phyloP scores from a whole-genome alignment of 208 protist genomes.

The Crithidia acanthocephali region DNA sequence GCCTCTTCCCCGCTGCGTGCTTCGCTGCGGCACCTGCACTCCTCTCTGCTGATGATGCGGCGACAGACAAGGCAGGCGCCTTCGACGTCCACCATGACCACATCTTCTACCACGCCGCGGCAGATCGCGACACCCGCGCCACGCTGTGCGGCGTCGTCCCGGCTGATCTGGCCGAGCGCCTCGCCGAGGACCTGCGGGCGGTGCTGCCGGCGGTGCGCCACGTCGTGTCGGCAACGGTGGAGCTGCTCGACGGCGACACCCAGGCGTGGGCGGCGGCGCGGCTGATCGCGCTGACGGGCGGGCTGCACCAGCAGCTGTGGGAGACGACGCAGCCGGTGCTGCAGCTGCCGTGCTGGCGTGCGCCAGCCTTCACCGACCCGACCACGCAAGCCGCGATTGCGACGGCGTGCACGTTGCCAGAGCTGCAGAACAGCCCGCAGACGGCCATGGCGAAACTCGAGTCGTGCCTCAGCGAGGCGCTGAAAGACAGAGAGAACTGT shows the following conservation, averaged over 20 bases:
- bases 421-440: slow-evolving; percentile 20
- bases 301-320: slow-evolving; percentile 69
- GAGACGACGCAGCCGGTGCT: slow-evolving; percentile 40
- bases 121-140: slow-evolving; percentile 26
- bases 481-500: neutral
- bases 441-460: slow-evolving; percentile 19
- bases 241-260: slow-evolving; percentile 58
- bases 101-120: slow-evolving; percentile 35
- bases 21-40: neutral
- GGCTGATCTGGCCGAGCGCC: slow-evolving; percentile 38
- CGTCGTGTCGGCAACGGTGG: slow-evolving; percentile 52
- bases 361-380: neutral
- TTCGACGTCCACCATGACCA: slow-evolving; percentile 26
- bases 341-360: slow-evolving; percentile 58
- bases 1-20: slow-evolving; percentile 46
- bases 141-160: slow-evolving; percentile 54
- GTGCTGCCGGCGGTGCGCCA: slow-evolving; percentile 61
- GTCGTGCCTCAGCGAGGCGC: slow-evolving; percentile 2
- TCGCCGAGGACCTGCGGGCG: slow-evolving; percentile 46
- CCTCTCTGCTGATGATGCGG: neutral
- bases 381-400: slow-evolving; percentile 8
- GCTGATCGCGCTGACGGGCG: slow-evolving; percentile 69
- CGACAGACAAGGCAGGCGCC: neutral
- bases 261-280: slow-evolving; percentile 39
- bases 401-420: slow-evolving; percentile 18